Conservation (phyloP, 2,329 filamentous ascomycete genomes). For the Pseudopyrenochaeta lycopersici region DNA sequence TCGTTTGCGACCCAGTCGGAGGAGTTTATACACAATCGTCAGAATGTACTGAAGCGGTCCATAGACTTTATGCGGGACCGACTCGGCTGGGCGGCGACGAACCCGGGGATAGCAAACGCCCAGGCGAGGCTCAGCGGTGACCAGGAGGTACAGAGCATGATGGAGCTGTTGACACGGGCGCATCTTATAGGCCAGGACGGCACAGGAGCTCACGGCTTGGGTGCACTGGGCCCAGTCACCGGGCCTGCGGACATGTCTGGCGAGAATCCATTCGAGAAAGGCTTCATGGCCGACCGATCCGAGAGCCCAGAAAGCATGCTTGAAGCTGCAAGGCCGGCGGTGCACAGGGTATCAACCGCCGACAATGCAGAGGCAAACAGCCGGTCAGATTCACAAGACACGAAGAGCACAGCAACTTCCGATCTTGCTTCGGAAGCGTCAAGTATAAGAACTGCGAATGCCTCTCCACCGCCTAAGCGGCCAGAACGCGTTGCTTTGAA, state of each 20-base stretch:
- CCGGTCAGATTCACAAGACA: slow-evolving; percentile 18
- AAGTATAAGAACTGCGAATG: slow-evolving; percentile 22
- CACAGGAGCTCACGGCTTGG: slow-evolving; percentile 60
- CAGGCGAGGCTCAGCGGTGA: slow-evolving; percentile 86
- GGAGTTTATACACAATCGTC: slow-evolving; percentile 87
- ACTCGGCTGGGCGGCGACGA: slow-evolving; percentile 80
- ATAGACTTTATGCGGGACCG: slow-evolving; percentile 97
- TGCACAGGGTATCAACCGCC: slow-evolving; percentile 20
- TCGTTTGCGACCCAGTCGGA: slow-evolving; percentile 97
- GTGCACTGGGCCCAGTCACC: slow-evolving; percentile 72
- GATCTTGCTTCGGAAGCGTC: slow-evolving; percentile 33
- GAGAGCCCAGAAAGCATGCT: slow-evolving; percentile 55
- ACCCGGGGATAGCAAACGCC: slow-evolving; percentile 79
- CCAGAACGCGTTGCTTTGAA: slow-evolving; percentile 72
- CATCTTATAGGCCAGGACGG: slow-evolving; percentile 78
- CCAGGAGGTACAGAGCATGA: slow-evolving; percentile 86
- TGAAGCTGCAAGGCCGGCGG: slow-evolving; percentile 28
- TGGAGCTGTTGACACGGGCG: slow-evolving; percentile 84
- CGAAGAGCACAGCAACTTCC: slow-evolving; percentile 27
- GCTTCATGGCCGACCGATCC: slow-evolving; percentile 69
- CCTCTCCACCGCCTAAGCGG: slow-evolving; percentile 31
- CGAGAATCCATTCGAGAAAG: slow-evolving; percentile 85
- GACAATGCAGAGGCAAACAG: slow-evolving; percentile 14
- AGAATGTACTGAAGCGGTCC: slow-evolving; percentile 91
- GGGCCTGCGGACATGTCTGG: slow-evolving; percentile 78